Percentiles rank a stretch among this genome's conserved stretches.
These are phyloP conservation scores for Filosporella fistucella DNA, from an alignment of 495 filamentous ascomycete species.

Conservation along the genomic window DNA sequence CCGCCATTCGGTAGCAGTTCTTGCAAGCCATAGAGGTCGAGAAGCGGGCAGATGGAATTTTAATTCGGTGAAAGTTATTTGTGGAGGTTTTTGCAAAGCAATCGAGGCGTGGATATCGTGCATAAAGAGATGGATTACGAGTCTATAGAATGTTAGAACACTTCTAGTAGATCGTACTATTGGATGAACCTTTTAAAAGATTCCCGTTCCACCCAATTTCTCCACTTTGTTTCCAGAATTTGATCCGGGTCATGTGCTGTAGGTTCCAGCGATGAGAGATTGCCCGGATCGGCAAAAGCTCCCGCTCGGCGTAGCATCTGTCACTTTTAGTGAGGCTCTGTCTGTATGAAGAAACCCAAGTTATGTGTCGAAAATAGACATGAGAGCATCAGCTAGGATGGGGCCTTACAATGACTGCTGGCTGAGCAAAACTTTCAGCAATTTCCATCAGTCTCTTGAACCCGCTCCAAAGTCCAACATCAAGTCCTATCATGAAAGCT, in stretches of 20 bases:
- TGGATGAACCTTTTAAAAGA: slow-evolving; percentile 29
- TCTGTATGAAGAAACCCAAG: too few relatives aligned
- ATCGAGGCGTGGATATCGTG: slow-evolving; percentile 57
- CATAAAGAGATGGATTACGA: slow-evolving; percentile 51
- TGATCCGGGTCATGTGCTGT: slow-evolving; percentile 23
- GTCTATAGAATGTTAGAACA: slow-evolving; percentile 22
- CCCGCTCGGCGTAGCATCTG: slow-evolving; percentile 27
- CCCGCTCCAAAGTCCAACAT: slow-evolving; percentile 63
- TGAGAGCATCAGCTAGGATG: background rate
- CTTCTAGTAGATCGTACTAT: background rate
- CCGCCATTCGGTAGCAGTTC: slow-evolving; percentile 53
- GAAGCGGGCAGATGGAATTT: slow-evolving; percentile 52
- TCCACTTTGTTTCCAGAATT: slow-evolving; percentile 53
- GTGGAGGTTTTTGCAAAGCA: slow-evolving; percentile 47
- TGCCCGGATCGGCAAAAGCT: slow-evolving; percentile 9
- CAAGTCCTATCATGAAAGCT: slow-evolving; percentile 47
- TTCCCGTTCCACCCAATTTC: slow-evolving; percentile 45
- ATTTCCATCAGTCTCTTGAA: slow-evolving; percentile 66
- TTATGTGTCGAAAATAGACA: too few relatives aligned
- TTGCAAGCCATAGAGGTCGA: slow-evolving; percentile 51
- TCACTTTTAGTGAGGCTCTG: too few relatives aligned
- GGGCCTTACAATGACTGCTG: slow-evolving; percentile 39
- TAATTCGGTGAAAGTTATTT: slow-evolving; percentile 62
- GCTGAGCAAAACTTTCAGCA: slow-evolving; percentile 53
- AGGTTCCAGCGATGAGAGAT: background rate